phyloP scores from a whole-genome alignment of 768 basidiomycete genomes.

The Suillus americanus region DNA sequence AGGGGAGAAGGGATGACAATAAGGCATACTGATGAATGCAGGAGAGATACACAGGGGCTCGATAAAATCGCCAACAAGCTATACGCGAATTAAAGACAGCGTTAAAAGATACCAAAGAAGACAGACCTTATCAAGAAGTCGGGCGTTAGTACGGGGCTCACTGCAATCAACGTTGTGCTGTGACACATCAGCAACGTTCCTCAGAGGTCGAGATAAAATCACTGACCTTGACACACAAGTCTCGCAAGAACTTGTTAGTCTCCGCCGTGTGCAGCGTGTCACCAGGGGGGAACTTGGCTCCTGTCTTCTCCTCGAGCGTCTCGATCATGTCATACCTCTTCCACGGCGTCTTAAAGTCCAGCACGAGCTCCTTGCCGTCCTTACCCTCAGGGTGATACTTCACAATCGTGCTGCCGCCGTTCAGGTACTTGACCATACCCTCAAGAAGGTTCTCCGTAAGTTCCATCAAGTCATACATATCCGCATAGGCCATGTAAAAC shows the following conservation, averaged over 20 bases:
- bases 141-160: conserved; percentile 92
- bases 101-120: neutral
- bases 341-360: conserved; percentile 95
- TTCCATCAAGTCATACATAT: conserved; percentile 99
- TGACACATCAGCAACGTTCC: neutral
- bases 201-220: neutral
- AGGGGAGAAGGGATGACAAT: neutral
- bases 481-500: conserved; percentile 99
- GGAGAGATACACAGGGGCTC: conserved; percentile 96
- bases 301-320: conserved; percentile 92
- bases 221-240: conserved; percentile 78
- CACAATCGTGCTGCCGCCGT: conserved; percentile 75
- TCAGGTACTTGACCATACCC: conserved; percentile 87
- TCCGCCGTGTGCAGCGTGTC: conserved; percentile 85
- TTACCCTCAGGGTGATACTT: conserved; percentile 93
- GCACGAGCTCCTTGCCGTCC: conserved; percentile 68
- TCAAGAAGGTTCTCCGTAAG: conserved; percentile 90
- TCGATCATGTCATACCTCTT: conserved; percentile 98
- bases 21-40: conserved; percentile 78
- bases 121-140: conserved; percentile 88
- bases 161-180: conserved; percentile 96
- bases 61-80: conserved; percentile 98
- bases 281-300: conserved; percentile 90
- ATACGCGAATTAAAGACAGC: conserved; percentile 6
- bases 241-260: conserved; percentile 85